Conservation (phyloP, 768 basidiomycete species). For the Heimioporus sp. region DNA sequence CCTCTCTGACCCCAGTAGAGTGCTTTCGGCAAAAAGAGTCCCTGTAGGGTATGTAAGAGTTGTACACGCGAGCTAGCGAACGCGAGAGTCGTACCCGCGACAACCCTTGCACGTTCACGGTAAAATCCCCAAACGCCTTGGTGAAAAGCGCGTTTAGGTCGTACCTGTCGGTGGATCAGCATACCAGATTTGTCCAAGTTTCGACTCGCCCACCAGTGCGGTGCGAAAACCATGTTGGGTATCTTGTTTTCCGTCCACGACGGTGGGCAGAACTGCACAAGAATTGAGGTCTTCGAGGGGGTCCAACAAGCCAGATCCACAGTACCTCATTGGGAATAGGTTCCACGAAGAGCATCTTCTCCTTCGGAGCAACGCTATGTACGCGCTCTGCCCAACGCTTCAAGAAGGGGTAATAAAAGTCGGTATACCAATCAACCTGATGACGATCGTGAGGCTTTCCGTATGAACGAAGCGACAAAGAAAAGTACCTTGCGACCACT, state of each 20-base stretch:
- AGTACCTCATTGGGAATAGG: slow-evolving; percentile 90
- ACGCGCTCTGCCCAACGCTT: slow-evolving; percentile 65
- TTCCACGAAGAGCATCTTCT: slow-evolving; percentile 74
- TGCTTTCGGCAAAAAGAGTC: slow-evolving; percentile 76
- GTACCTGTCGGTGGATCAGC: slow-evolving; percentile 54
- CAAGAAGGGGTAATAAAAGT: slow-evolving; percentile 81
- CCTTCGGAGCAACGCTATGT: slow-evolving; percentile 41
- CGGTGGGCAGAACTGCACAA: slow-evolving; percentile 67
- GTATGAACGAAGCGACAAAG: slow-evolving; percentile 1
- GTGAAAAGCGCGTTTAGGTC: slow-evolving; percentile 86
- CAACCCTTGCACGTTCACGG: slow-evolving; percentile 90
- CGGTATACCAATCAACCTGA: slow-evolving; percentile 83
- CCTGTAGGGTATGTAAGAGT: slow-evolving; percentile 44
- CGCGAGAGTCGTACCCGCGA: slow-evolving; percentile 54
- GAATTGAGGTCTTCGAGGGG: background rate
- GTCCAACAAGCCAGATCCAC: background rate
- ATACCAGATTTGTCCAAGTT: background rate
- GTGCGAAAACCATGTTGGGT: slow-evolving; percentile 64
- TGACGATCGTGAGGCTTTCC: background rate
- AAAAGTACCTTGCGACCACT: slow-evolving; percentile 55
- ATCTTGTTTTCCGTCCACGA: slow-evolving; percentile 71
- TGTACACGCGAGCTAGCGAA: background rate
- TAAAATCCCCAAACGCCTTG: slow-evolving; percentile 82
- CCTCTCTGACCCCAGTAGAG: slow-evolving; percentile 89
- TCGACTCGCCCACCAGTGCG: slow-evolving; percentile 57